phyloP scores from a whole-genome alignment of 257 asterid species.

The Sherardia arvensis region DNA sequence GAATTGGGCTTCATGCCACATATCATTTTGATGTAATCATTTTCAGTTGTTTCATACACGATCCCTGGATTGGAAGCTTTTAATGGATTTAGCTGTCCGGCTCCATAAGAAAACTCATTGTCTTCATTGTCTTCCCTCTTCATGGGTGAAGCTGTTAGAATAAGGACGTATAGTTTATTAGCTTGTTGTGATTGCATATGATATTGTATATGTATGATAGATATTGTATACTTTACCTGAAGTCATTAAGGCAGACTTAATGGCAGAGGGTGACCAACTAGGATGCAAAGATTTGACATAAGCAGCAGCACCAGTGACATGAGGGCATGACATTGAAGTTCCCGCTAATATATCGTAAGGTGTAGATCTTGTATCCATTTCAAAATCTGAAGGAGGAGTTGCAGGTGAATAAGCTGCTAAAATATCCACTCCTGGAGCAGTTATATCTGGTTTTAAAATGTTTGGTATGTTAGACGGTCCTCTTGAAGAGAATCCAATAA shows the following conservation, averaged over 20 bases:
- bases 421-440: neutral
- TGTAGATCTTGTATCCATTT: neutral
- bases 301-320: no score
- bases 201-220: neutral
- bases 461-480: slow-evolving; percentile 7
- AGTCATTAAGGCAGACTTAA: slow-evolving; percentile 10
- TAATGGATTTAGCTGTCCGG: neutral
- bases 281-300: no score
- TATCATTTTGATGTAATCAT: slow-evolving; percentile 3
- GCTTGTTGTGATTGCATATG: neutral
- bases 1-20: neutral
- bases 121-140: neutral
- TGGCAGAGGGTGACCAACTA: slow-evolving; percentile 10
- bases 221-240: neutral
- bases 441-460: slow-evolving; percentile 12
- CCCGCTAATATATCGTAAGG: slow-evolving; percentile 6
- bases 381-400: neutral
- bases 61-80: neutral
- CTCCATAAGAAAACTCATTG: neutral
- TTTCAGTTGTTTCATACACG: neutral
- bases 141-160: neutral
- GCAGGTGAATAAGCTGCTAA: slow-evolving; percentile 10
- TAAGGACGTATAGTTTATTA: neutral
- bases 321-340: no score
- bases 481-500: slow-evolving; percentile 9